These are phyloP conservation scores for Fusarium fracticaudum DNA, from an alignment of 2,329 filamentous ascomycete species.

Conservation along the genomic window DNA sequence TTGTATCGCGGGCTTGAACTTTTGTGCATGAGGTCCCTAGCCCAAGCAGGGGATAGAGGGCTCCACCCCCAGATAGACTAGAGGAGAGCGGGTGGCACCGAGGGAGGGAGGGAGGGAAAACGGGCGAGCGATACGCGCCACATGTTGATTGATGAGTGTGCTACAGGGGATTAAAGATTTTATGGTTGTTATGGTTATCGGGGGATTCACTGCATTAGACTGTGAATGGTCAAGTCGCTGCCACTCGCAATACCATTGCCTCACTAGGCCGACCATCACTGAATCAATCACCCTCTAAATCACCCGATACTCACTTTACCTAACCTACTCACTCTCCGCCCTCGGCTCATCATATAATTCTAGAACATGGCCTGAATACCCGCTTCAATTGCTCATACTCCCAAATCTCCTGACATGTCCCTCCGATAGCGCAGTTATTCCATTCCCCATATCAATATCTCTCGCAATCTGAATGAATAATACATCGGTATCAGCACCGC, in stretches of 20 bases:
- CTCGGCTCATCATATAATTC: not conserved
- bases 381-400: not conserved
- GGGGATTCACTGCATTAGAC: conserved; percentile 4
- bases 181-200: conserved; percentile 4
- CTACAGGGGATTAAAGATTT: not conserved
- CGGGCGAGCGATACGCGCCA: conserved; percentile 16
- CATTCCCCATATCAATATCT: not conserved
- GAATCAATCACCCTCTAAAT: not conserved
- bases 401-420: not conserved
- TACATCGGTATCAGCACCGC: not conserved
- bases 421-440: not conserved
- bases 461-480: not conserved
- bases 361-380: too few relatives aligned
- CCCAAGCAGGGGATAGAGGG: not conserved
- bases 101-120: not conserved
- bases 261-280: not conserved
- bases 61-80: conserved; percentile 29
- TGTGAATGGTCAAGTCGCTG: not conserved
- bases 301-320: not conserved
- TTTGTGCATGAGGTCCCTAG: conserved; percentile 4
- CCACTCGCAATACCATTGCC: not conserved
- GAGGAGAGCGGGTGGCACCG: conserved; percentile 31
- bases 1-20: conserved; percentile 10
- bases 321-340: not conserved
- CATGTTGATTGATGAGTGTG: not conserved